Conservation (phyloP, 139 green algal species). For the Coelastrella sp. region DNA sequence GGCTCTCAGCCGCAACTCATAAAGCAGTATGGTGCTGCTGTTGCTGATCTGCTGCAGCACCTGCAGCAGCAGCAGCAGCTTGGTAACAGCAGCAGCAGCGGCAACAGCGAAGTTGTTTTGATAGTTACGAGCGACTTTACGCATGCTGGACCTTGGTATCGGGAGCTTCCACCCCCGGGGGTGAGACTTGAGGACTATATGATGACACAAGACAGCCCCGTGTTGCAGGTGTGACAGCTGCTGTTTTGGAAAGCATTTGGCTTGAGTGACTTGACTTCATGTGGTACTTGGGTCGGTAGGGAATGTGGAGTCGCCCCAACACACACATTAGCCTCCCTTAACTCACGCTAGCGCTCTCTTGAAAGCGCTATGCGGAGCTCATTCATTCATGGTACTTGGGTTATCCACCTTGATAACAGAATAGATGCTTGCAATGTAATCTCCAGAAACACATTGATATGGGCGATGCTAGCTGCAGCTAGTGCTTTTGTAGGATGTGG, state of each 20-base stretch:
- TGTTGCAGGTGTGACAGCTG: constrained; percentile 31
- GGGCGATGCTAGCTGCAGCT: too few species aligned
- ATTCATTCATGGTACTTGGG: too few species aligned
- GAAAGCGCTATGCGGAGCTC: too few species aligned
- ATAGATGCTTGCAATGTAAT: too few species aligned
- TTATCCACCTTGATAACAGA: too few species aligned
- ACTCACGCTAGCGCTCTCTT: too few species aligned
- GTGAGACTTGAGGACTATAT: constrained; percentile 46
- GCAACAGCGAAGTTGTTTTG: constrained; percentile 30
- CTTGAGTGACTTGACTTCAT: background rate
- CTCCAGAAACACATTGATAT: too few species aligned
- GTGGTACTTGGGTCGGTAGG: too few species aligned
- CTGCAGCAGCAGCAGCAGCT: constrained; percentile 35
- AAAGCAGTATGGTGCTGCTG: constrained; percentile 16
- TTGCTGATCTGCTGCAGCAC: constrained; percentile 33
- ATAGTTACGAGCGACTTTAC: constrained; percentile 50
- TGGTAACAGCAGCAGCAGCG: background rate
- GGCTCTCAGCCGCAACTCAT: background rate
- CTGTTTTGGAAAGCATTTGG: background rate
- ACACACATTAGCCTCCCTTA: too few species aligned
- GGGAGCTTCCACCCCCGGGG: constrained; percentile 13
- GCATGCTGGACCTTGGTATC: constrained; percentile 48
- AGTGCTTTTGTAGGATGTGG: too few species aligned
- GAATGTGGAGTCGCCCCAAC: background rate
- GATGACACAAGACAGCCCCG: constrained; percentile 26